Evolutionary conservation across 768 basidiomycete species (phyloP).

Genomic region (Termitomyces sp.): DNA sequence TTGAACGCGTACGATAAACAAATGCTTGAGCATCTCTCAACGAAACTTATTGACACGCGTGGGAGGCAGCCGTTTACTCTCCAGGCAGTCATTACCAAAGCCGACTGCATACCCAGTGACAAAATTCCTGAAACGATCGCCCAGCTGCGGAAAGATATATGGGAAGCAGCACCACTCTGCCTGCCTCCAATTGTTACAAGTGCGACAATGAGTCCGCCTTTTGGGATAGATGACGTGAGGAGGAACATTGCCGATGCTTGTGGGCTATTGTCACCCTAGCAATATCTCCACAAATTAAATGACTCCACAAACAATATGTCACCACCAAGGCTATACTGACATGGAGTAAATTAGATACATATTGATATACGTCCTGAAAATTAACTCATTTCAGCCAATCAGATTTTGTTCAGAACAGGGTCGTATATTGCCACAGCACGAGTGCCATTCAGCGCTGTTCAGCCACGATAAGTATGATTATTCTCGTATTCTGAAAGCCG

Average conservation of each 20-base stretch:
- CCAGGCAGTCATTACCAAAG: conserved; percentile 73
- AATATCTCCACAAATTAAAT: no score
- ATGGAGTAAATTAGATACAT: no score
- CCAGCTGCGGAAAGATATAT: conserved; percentile 48
- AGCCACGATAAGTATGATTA: no score
- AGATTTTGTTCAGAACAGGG: neutral
- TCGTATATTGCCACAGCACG: no score
- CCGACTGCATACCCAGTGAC: conserved; percentile 44
- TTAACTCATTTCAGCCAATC: neutral
- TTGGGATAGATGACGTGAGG: conserved; percentile 57
- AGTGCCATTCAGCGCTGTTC: no score
- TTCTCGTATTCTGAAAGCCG: no score
- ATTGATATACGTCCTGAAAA: no score
- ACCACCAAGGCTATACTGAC: neutral
- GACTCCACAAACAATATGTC: neutral
- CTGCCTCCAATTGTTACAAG: conserved; percentile 64
- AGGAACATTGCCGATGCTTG: conserved; percentile 60
- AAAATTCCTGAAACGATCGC: conserved; percentile 33
- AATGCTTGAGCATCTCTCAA: conserved; percentile 58
- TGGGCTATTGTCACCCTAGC: conserved; percentile 25
- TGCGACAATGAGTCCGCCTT: conserved; percentile 40
- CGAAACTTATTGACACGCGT: conserved; percentile 32
- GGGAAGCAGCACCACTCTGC: conserved; percentile 54
- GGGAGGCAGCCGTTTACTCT: conserved; percentile 50
- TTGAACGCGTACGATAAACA: conserved; percentile 50